Evolutionary conservation across 2,329 filamentous ascomycete genomes (phyloP).

Genomic region (Pseudogymnoascus sp.): DNA sequence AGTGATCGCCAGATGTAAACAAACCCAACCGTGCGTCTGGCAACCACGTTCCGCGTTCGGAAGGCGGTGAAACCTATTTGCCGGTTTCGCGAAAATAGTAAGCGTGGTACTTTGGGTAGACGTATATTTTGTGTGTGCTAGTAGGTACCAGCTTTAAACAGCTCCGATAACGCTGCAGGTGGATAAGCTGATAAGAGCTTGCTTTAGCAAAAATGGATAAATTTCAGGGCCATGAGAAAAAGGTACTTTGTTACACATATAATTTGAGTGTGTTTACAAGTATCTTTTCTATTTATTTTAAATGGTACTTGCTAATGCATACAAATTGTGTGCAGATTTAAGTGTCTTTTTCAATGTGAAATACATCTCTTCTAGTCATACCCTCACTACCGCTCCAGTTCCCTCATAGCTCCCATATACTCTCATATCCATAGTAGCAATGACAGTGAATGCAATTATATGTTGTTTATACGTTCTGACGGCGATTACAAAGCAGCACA

Average conservation of each 20-base stretch:
- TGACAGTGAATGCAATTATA: neutral
- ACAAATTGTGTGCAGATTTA: neutral
- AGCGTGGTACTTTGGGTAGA: neutral
- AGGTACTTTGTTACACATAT: neutral
- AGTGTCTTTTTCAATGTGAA: neutral
- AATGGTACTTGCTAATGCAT: neutral
- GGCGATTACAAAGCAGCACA: neutral
- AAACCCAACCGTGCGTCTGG: constrained; percentile 9
- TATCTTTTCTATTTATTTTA: neutral
- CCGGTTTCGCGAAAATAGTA: neutral
- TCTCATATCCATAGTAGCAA: neutral
- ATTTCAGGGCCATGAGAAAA: neutral
- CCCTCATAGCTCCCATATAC: neutral
- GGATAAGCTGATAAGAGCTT: constrained; percentile 6
- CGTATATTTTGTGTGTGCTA: neutral
- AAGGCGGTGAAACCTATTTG: neutral
- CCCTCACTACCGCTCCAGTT: neutral
- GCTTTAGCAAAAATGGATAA: neutral
- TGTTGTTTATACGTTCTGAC: neutral
- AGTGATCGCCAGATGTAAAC: constrained; percentile 6
- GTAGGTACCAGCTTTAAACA: neutral
- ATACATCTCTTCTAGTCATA: neutral
- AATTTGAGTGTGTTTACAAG: neutral
- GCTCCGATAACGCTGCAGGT: neutral
- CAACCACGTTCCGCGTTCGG: constrained; percentile 1